Conservation (phyloP, 2,329 filamentous ascomycete genomes). For the Aspergillus tubingensis region DNA sequence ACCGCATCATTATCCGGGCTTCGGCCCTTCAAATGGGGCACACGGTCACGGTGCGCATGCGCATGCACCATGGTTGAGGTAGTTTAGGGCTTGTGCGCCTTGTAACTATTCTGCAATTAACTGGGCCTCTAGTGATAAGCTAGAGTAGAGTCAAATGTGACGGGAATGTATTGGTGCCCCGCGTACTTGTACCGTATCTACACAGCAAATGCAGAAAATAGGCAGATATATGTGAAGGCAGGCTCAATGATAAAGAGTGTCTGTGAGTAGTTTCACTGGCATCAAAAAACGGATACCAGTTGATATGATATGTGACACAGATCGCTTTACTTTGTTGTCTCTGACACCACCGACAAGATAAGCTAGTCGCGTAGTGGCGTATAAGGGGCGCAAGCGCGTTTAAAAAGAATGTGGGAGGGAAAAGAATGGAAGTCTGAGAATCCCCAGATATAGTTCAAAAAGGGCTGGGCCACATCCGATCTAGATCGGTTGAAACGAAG, state of each 20-base stretch:
- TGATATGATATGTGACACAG: background rate
- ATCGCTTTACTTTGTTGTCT: background rate
- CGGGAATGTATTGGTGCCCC: background rate
- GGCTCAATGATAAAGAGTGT: background rate
- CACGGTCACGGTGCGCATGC: conserved; percentile 34
- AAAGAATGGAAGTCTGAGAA: conserved; percentile 23
- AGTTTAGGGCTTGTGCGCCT: background rate
- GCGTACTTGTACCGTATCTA: background rate
- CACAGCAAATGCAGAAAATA: background rate
- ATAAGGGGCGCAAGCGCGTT: conserved; percentile 23
- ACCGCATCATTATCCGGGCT: conserved; percentile 20
- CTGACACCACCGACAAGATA: background rate
- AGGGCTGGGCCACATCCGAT: conserved; percentile 21
- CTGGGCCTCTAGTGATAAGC: background rate
- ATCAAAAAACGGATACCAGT: background rate
- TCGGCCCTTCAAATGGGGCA: conserved; percentile 24
- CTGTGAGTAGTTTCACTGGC: background rate
- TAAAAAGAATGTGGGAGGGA: conserved; percentile 21
- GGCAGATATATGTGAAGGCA: conserved; percentile 3
- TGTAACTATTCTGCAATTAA: background rate
- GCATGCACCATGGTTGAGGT: conserved; percentile 33
- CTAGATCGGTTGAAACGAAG: conserved; percentile 36
- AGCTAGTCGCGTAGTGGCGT: conserved; percentile 13
- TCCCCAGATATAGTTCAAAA: conserved; percentile 12
- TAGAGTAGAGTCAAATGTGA: background rate